Evolutionary conservation across 208 protist species (phyloP).

Genomic region (Acanthamoeba quina): DNA sequence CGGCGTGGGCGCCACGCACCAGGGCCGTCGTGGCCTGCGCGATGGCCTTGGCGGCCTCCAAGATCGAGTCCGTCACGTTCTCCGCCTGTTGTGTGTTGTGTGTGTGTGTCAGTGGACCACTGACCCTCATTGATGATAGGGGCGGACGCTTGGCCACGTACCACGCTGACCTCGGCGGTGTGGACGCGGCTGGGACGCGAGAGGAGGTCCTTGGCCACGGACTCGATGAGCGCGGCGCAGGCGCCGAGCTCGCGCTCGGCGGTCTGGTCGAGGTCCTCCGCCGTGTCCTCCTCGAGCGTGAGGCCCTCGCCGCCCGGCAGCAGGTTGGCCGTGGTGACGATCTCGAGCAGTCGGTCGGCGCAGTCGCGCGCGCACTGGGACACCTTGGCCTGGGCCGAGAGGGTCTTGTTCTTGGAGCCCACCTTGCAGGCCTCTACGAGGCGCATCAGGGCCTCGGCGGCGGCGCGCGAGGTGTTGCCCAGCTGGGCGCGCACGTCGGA

Average conservation of each 20-base stretch:
- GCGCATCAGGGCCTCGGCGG: slow-evolving; percentile 15
- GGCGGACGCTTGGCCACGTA: neutral
- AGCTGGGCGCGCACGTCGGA: slow-evolving; percentile 34
- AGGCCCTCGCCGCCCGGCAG: slow-evolving; percentile 72
- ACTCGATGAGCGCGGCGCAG: slow-evolving; percentile 50
- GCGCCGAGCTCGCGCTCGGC: slow-evolving; percentile 66
- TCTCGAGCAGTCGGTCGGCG: slow-evolving; percentile 63
- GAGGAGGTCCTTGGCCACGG: slow-evolving; percentile 36
- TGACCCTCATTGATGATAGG: neutral
- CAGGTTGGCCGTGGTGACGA: slow-evolving; percentile 68
- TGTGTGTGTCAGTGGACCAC: neutral
- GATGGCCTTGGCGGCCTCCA: slow-evolving; percentile 63
- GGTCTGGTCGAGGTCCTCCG: slow-evolving; percentile 61
- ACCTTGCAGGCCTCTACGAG: slow-evolving; percentile 59
- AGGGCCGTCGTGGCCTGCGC: slow-evolving; percentile 52
- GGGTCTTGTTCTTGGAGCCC: slow-evolving; percentile 59
- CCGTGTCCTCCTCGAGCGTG: slow-evolving; percentile 60
- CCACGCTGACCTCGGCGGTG: neutral
- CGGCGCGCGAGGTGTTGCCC: neutral
- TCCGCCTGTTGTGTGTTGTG: neutral
- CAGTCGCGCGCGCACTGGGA: slow-evolving; percentile 61
- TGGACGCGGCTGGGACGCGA: neutral
- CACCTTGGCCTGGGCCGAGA: slow-evolving; percentile 50
- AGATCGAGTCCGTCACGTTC: slow-evolving; percentile 52
- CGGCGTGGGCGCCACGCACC: slow-evolving; percentile 45